These are phyloP conservation scores for Saccharomycopsis javanensis DNA, from an alignment of 805 yeast species.

Conservation along the genomic window DNA sequence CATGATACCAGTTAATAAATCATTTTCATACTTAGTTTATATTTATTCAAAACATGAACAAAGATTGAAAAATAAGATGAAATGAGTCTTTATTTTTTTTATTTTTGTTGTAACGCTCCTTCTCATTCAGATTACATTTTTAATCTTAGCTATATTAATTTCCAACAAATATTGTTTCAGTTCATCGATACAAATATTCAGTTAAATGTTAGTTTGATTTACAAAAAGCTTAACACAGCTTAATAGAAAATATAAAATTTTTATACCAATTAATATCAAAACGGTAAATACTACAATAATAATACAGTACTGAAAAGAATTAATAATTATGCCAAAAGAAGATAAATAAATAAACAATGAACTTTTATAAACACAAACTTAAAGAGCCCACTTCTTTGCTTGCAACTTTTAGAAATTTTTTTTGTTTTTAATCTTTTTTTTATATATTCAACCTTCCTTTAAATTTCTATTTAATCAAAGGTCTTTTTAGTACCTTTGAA, in stretches of 20 bases:
- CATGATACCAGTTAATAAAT: background rate
- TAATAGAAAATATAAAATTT: too few species aligned
- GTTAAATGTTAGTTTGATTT: too few species aligned
- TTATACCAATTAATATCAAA: background rate
- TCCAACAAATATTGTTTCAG: too few species aligned
- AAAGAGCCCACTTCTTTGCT: background rate
- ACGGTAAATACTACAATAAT: background rate
- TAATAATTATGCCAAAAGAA: background rate
- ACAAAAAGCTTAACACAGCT: too few species aligned
- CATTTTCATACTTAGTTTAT: background rate
- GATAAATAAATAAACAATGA: background rate
- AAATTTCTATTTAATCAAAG: slow-evolving; percentile 43
- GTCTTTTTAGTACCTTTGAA: slow-evolving; percentile 83
- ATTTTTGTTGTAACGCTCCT: too few species aligned
- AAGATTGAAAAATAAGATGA: too few species aligned
- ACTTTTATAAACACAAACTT: background rate
- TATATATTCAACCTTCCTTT: background rate
- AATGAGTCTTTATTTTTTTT: too few species aligned
- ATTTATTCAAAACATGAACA: too few species aligned
- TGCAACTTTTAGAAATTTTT: background rate
- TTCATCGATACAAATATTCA: too few species aligned
- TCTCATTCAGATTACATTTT: too few species aligned
- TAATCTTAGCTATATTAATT: too few species aligned
- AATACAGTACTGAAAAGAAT: background rate
- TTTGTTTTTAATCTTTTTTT: too few species aligned